Percentiles rank a stretch among this genome's conserved stretches.
These are phyloP conservation scores for Venturia pyrina DNA, from an alignment of 2,329 filamentous ascomycete genomes.

Conservation along the genomic window DNA sequence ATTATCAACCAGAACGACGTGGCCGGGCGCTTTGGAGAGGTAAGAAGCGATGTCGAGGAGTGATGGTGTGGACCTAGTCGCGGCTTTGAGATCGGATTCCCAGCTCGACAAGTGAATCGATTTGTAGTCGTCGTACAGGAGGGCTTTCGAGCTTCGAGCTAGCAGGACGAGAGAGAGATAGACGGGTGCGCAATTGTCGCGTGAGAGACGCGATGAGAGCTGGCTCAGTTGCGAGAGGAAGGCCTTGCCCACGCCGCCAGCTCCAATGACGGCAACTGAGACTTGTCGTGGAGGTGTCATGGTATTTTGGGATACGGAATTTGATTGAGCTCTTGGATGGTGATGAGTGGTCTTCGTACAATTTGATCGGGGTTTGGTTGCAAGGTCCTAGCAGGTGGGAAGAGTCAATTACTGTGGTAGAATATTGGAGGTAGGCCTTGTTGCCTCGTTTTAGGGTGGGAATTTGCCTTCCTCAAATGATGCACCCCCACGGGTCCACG, in stretches of 20 bases:
- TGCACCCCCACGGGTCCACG: too few species aligned
- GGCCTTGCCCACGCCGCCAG: conserved; percentile 83
- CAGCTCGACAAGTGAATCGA: conserved; percentile 53
- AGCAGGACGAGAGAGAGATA: conserved; percentile 75
- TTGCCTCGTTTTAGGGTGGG: neutral
- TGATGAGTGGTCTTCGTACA: neutral
- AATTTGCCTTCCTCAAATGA: too few species aligned
- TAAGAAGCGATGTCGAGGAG: conserved; percentile 66
- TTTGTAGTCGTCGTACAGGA: conserved; percentile 65
- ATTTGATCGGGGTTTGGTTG: neutral
- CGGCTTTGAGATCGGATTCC: conserved; percentile 51
- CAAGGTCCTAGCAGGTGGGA: neutral
- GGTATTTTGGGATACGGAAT: neutral
- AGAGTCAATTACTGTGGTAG: neutral
- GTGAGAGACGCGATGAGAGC: conserved; percentile 50
- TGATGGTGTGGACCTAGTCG: conserved; percentile 54
- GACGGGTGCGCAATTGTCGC: conserved; percentile 45
- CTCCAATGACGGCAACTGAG: conserved; percentile 46
- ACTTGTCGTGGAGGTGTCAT: conserved; percentile 27
- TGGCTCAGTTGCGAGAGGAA: conserved; percentile 74
- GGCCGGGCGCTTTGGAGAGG: conserved; percentile 66
- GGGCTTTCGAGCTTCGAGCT: conserved; percentile 71
- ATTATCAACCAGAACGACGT: conserved; percentile 85
- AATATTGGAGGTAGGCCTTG: too few species aligned
- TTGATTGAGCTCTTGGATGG: neutral